Base-by-base conservation (phyloP, 495 filamentous ascomycete species). In the Echria macrotheca region DNA sequence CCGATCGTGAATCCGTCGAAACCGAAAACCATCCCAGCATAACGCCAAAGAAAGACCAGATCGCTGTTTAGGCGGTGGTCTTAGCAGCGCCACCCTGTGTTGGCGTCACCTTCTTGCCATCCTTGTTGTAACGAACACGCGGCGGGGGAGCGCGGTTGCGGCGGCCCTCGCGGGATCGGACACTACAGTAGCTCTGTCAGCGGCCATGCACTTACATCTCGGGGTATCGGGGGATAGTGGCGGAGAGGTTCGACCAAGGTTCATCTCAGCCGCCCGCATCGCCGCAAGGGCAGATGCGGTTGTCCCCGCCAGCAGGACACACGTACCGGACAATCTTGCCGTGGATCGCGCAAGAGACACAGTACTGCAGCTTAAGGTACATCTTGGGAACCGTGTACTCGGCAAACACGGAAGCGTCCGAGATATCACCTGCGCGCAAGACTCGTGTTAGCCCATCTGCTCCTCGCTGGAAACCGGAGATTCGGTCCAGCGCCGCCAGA, bases 341-440 rank as follows among this genome's bases (percentile, higher is more conserved):
- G 80, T 97, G 93, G 65, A 99, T 97, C 60, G 93, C 93, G 77
- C 93, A 97, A 69, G 94, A 97, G 67, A 98, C 93, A 73, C 93
- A 99, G 87, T 99, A 99, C 80, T 99, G 93, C 70, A 99, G 85
- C 84, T 99, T 99, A 72, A 99, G 79, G 85, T 99, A 99, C 93
- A 99, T 99, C 84, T 99, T 99, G 73, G 93, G 93, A 71, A 99
- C 91, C 51, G 89, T 86, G 80, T 99, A 99, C 78, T 99, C 93
- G 56, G 86, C 75, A 81, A 96, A 97, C 72, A 99, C 93, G 60
- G 93, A 97, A 65, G 93, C 93, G 66, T 99, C 93, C 56, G 90
- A 95, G 75, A 99, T 97, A 90, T 99, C 93, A 87, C 91, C 91
- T 98, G 71, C 28, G n/a, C 55, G 26, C 36, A 21, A 25, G 22